A percentile compares a stretch with the other conserved stretches of the same genome.
Conservation (phyloP, 1,139 yeast species). For the Scheffersomyces insectosa region DNA sequence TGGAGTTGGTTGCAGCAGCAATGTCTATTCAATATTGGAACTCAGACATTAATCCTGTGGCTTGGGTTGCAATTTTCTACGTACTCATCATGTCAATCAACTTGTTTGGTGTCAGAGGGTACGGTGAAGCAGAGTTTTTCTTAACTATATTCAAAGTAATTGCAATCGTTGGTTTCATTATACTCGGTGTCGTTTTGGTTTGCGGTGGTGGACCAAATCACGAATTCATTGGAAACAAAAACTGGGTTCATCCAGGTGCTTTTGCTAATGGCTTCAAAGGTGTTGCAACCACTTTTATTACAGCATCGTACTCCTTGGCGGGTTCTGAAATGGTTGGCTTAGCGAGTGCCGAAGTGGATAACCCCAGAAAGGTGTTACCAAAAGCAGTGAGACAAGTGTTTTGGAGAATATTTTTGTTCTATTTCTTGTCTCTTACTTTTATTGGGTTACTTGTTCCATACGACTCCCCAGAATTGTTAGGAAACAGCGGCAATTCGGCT, state of each 20-base stretch:
- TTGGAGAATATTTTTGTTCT: slow-evolving; percentile 45
- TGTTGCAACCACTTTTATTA: slow-evolving; percentile 76
- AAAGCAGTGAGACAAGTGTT: slow-evolving; percentile 45
- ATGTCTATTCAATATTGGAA: slow-evolving; percentile 47
- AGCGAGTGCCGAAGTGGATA: slow-evolving; percentile 81
- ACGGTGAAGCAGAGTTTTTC: slow-evolving; percentile 46
- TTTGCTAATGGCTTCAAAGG: slow-evolving; percentile 71
- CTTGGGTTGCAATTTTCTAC: slow-evolving; percentile 45
- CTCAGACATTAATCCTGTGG: slow-evolving; percentile 36
- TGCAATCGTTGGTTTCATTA: slow-evolving; percentile 45
- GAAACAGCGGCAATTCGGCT: slow-evolving; percentile 29
- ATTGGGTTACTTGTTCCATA: slow-evolving; percentile 41
- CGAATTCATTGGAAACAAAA: slow-evolving; percentile 59
- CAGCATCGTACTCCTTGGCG: slow-evolving; percentile 86
- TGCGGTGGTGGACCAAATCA: slow-evolving; percentile 46
- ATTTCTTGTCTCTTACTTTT: slow-evolving; percentile 39
- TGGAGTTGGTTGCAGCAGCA: slow-evolving; percentile 46
- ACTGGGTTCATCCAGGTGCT: slow-evolving; percentile 49
- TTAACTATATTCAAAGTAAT: slow-evolving; percentile 43
- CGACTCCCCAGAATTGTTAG: slow-evolving; percentile 32
- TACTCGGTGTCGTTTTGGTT: slow-evolving; percentile 39
- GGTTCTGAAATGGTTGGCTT: slow-evolving; percentile 82
- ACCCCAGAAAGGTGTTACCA: slow-evolving; percentile 52
- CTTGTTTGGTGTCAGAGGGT: slow-evolving; percentile 46
- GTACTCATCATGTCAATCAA: slow-evolving; percentile 38